Conservation (phyloP, 78 protist genomes). For the Dictyostelium citrinum region DNA sequence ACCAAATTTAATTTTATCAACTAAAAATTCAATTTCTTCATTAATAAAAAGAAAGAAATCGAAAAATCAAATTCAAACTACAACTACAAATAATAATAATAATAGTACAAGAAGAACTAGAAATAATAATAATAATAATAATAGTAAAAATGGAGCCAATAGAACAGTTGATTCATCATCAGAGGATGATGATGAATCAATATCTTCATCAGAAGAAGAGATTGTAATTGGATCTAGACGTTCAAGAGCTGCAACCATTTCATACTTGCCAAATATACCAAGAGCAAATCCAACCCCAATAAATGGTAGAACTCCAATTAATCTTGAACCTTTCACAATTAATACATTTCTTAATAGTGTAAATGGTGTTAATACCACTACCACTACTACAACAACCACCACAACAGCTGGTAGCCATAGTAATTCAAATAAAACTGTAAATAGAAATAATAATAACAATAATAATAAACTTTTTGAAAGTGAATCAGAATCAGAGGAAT, state of each 20-base stretch:
- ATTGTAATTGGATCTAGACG: background rate
- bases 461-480: background rate
- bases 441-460: background rate
- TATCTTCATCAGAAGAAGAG: background rate
- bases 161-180: background rate
- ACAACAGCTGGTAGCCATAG: background rate
- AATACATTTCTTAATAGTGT: background rate
- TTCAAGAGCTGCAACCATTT: background rate
- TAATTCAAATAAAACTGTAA: background rate
- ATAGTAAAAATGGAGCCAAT: background rate
- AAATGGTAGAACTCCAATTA: background rate
- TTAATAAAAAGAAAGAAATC: background rate
- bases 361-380: background rate
- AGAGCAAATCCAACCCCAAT: background rate
- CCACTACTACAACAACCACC: background rate
- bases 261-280: background rate
- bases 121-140: background rate
- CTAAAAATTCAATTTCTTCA: background rate
- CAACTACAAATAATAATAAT: background rate
- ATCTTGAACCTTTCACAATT: background rate
- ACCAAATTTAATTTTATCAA: conserved; percentile 1
- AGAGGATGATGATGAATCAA: background rate
- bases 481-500: background rate
- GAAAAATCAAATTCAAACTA: background rate
- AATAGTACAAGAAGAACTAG: background rate